These are phyloP conservation scores for Xanthoconium stramineum DNA, from an alignment of 768 basidiomycete genomes.

Conservation along the genomic window DNA sequence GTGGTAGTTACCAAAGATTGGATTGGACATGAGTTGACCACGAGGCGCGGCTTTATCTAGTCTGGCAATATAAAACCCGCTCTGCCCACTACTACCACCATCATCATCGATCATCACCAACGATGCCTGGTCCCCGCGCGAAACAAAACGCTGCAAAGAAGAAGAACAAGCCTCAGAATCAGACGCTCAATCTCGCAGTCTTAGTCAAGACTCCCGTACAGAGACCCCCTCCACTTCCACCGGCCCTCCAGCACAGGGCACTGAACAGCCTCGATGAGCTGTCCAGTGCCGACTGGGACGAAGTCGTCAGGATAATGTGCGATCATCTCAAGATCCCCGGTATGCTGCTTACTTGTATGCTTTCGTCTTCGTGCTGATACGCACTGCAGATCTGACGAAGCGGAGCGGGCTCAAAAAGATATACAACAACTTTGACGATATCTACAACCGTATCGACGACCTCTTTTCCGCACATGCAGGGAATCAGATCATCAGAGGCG, in stretches of 20 bases:
- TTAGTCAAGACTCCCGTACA: neutral
- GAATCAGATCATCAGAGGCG: constrained; percentile 51
- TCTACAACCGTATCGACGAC: constrained; percentile 49
- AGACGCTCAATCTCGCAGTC: neutral
- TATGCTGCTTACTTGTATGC: constrained; percentile 16
- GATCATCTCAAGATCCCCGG: constrained; percentile 53
- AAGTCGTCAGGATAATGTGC: constrained; percentile 47
- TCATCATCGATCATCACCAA: neutral
- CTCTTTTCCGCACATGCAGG: constrained; percentile 41
- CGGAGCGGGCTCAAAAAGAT: constrained; percentile 62
- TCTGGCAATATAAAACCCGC: no score
- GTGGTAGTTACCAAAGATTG: constrained; percentile 68
- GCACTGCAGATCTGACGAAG: constrained; percentile 47
- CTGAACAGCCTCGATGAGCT: constrained; percentile 21
- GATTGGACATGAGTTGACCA: constrained; percentile 5
- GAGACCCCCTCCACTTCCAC: neutral
- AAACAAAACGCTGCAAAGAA: constrained; percentile 22
- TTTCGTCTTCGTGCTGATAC: neutral
- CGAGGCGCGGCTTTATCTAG: neutral
- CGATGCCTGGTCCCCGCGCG: constrained; percentile 28
- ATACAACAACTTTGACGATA: constrained; percentile 52
- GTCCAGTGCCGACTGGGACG: constrained; percentile 45
- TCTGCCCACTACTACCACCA: neutral
- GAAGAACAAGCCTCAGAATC: constrained; percentile 15
- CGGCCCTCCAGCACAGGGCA: constrained; percentile 13